phyloP scores from a whole-genome alignment of 106 monocot species.

The Posidonia australis region DNA sequence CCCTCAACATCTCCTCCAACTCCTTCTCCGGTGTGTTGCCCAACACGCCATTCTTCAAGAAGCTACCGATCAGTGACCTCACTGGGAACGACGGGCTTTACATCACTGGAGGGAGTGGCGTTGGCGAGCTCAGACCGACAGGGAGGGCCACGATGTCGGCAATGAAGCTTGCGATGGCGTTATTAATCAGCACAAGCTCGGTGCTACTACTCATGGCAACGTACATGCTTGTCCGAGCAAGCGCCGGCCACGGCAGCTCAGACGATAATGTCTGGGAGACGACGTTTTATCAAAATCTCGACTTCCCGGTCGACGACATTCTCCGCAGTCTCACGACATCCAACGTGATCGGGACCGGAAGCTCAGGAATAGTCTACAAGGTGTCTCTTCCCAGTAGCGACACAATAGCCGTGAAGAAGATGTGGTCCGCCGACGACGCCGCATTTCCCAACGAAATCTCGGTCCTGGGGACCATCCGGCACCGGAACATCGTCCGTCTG shows the following conservation, averaged over 20 bases:
- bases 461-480: constrained; percentile 69
- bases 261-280: constrained; percentile 53
- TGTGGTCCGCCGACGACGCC: constrained; percentile 66
- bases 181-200: constrained; percentile 41
- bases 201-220: constrained; percentile 36
- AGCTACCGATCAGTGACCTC: constrained; percentile 53
- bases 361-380: constrained; percentile 90
- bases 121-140: not conserved
- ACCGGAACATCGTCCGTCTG: constrained; percentile 78
- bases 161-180: constrained; percentile 58
- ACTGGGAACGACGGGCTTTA: constrained; percentile 53
- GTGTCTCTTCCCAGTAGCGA: constrained; percentile 42
- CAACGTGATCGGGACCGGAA: constrained; percentile 87
- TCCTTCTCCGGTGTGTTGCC: constrained; percentile 77
- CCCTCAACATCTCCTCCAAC: constrained; percentile 83
- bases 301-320: constrained; percentile 49
- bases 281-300: constrained; percentile 76
- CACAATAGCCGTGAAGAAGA: constrained; percentile 74
- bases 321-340: constrained; percentile 44
- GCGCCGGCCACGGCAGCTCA: not conserved
- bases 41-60: constrained; percentile 61
- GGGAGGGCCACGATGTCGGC: constrained; percentile 19
- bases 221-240: constrained; percentile 33
- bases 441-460: constrained; percentile 65
- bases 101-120: constrained; percentile 12